Percentiles rank a stretch among this genome's conserved stretches.
phyloP scores from a whole-genome alignment of 2,329 filamentous ascomycete genomes.

The Annulohypoxylon truncatum region DNA sequence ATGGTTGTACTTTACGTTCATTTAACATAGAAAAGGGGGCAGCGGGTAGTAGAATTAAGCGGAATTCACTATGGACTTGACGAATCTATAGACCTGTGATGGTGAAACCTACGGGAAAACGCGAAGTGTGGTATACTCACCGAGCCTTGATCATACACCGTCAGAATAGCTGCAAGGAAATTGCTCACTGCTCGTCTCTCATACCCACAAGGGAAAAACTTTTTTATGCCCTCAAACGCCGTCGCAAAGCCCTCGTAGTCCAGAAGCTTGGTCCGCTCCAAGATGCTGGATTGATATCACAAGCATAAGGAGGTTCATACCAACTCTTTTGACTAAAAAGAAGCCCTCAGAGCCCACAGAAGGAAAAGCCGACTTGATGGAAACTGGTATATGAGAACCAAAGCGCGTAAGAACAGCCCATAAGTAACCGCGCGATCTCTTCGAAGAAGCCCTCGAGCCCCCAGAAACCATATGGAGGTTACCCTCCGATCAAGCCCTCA shows the following conservation, averaged over 20 bases:
- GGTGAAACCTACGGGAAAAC: conserved; percentile 19
- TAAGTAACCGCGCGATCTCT: conserved; percentile 34
- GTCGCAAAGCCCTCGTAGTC: conserved; percentile 51
- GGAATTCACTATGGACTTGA: conserved; percentile 16
- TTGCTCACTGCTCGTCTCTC: conserved; percentile 13
- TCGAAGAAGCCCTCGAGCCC: conserved; percentile 43
- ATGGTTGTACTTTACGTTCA: not conserved
- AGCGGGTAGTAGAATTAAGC: not conserved
- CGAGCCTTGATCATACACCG: conserved; percentile 27
- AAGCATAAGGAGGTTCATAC: conserved; percentile 50
- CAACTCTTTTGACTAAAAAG: conserved; percentile 46
- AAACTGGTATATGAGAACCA: conserved; percentile 21
- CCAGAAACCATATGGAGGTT: conserved; percentile 50
- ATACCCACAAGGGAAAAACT: conserved; percentile 26
- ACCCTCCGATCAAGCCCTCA: conserved; percentile 62
- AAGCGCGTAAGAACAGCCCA: conserved; percentile 33
- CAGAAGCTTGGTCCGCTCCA: conserved; percentile 50
- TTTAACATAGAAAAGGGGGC: not conserved
- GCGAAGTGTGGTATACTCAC: conserved; percentile 46
- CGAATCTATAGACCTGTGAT: conserved; percentile 26
- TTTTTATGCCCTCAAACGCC: conserved; percentile 50
- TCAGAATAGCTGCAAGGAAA: conserved; percentile 8
- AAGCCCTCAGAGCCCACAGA: conserved; percentile 52
- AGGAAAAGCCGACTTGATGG: conserved; percentile 49
- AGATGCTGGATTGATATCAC: conserved; percentile 36